Percentiles rank a stretch among this genome's conserved stretches.
phyloP scores from a whole-genome alignment of 2,329 filamentous ascomycete species.

The Ophiostoma australiae region DNA sequence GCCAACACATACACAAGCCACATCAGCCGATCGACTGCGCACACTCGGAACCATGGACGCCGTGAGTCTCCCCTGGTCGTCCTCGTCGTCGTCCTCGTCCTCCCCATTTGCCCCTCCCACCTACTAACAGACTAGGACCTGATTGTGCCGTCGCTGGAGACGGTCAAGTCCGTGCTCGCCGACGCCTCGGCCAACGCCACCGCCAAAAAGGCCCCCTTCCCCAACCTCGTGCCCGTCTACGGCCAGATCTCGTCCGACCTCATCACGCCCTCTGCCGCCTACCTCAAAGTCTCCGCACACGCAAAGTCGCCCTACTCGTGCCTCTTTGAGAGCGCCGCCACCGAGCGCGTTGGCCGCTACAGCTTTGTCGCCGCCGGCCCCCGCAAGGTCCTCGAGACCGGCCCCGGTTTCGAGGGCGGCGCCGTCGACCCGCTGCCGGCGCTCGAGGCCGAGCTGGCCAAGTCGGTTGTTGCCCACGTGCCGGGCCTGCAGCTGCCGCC shows the following conservation, averaged over 20 bases:
- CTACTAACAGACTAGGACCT: constrained; percentile 26
- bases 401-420: constrained; percentile 73
- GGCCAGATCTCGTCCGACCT: constrained; percentile 61
- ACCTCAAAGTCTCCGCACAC: constrained; percentile 80
- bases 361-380: constrained; percentile 77
- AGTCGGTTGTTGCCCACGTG: constrained; percentile 74
- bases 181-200: constrained; percentile 20
- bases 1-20: neutral
- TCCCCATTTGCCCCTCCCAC: neutral
- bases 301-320: constrained; percentile 66
- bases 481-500: constrained; percentile 79
- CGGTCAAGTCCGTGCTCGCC: constrained; percentile 27
- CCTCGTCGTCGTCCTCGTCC: neutral
- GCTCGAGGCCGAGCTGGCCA: constrained; percentile 73
- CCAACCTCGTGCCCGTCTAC: constrained; percentile 30
- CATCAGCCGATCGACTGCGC: neutral
- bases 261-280: constrained; percentile 89
- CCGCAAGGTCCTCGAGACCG: constrained; percentile 78
- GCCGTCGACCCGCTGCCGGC: constrained; percentile 77
- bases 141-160: constrained; percentile 30
- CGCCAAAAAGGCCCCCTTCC: constrained; percentile 11
- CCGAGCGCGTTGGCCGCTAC: constrained; percentile 88
- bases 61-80: neutral
- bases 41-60: constrained; percentile 12
- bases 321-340: constrained; percentile 87